Conservation (phyloP, 306 rosid genomes). For the Malus sieversii region DNA sequence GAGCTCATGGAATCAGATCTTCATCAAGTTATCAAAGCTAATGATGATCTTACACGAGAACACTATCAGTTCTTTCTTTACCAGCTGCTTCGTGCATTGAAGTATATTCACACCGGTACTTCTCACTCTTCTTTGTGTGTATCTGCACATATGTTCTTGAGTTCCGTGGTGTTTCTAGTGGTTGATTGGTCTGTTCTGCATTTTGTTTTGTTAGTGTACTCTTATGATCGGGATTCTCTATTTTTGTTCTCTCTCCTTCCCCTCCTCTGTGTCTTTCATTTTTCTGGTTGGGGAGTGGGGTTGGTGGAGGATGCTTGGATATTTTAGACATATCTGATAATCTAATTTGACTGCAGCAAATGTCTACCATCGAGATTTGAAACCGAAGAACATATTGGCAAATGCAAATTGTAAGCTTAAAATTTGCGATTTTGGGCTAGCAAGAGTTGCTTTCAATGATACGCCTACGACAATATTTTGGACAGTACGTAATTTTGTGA, state of each 20-base stretch:
- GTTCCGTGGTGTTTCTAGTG: neutral
- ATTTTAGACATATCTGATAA: conserved; percentile 20
- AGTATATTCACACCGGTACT: conserved; percentile 84
- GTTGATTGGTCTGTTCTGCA: neutral
- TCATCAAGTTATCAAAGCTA: conserved; percentile 96
- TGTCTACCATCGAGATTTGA: conserved; percentile 92
- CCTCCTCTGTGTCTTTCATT: neutral
- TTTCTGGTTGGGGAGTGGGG: neutral
- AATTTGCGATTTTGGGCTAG: conserved; percentile 94
- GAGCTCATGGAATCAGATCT: conserved; percentile 96
- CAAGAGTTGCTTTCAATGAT: conserved; percentile 87
- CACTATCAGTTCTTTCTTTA: conserved; percentile 94
- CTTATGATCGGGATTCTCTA: neutral
- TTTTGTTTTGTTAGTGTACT: neutral
- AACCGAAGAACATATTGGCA: conserved; percentile 95
- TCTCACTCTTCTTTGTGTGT: neutral
- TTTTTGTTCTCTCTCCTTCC: neutral
- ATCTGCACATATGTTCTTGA: neutral
- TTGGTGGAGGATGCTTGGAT: too few species aligned
- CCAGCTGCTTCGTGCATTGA: conserved; percentile 92
- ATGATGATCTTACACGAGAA: conserved; percentile 77
- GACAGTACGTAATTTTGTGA: conserved; percentile 57
- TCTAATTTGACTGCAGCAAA: conserved; percentile 58
- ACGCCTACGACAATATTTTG: conserved; percentile 86
- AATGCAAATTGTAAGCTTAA: conserved; percentile 96